These are phyloP conservation scores for Cryphonectria japonica DNA, from an alignment of 2,329 filamentous ascomycete genomes.

Conservation along the genomic window DNA sequence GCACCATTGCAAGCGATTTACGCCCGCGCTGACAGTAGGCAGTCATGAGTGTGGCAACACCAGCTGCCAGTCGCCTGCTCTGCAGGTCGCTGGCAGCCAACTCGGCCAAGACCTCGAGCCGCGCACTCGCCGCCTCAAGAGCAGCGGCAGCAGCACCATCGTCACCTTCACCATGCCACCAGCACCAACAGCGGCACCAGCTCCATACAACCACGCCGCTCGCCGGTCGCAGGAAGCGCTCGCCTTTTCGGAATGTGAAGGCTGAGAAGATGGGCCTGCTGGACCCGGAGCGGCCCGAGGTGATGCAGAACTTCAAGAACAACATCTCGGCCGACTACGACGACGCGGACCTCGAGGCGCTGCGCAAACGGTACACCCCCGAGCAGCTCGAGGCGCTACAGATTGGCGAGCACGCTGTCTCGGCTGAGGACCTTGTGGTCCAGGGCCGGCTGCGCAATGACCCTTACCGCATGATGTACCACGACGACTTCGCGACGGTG, in stretches of 20 bases:
- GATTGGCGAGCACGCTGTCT: conserved; percentile 77
- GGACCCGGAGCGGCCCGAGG: conserved; percentile 37
- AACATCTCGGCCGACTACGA: conserved; percentile 67
- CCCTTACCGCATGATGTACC: conserved; percentile 71
- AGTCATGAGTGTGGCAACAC: conserved; percentile 61
- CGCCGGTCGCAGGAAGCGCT: conserved; percentile 45
- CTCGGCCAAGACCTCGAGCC: conserved; percentile 32
- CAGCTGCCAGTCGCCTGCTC: conserved; percentile 55
- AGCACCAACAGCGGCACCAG: conserved; percentile 42
- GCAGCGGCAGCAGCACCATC: conserved; percentile 30
- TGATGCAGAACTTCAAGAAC: conserved; percentile 49
- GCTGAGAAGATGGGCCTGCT: conserved; percentile 57
- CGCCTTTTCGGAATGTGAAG: conserved; percentile 57
- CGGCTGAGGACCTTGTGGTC: conserved; percentile 71
- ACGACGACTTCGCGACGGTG: conserved; percentile 81
- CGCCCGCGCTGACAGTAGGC: conserved; percentile 23
- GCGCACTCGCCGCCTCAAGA: conserved; percentile 30
- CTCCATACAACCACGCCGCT: conserved; percentile 57
- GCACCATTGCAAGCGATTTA: conserved; percentile 15
- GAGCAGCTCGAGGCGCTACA: conserved; percentile 82
- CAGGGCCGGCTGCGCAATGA: conserved; percentile 76
- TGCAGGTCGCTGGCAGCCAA: conserved; percentile 51
- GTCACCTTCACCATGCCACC: conserved; percentile 29
- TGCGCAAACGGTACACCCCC: conserved; percentile 73
- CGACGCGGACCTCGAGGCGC: conserved; percentile 62